Percentiles rank a stretch among this genome's conserved stretches.
Conservation (phyloP, 2,329 filamentous ascomycete genomes). For the Cladosporium velox region DNA sequence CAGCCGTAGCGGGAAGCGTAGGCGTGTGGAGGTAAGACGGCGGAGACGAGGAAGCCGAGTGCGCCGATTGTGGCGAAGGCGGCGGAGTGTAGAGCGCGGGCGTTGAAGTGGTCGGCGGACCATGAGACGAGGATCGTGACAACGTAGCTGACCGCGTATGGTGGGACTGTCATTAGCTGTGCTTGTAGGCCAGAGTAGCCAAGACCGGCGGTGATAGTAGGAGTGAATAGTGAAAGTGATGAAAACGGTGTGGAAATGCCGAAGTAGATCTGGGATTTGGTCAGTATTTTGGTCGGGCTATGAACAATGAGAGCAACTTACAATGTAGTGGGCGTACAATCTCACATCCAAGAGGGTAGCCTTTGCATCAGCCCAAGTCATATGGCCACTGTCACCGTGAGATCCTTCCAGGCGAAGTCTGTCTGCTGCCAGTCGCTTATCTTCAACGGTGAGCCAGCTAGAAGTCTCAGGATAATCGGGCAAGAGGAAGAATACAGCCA, state of each 20-base stretch:
- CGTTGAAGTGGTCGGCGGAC: conserved; percentile 65
- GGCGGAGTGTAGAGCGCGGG: conserved; percentile 56
- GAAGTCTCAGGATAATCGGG: conserved; percentile 56
- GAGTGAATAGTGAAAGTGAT: conserved; percentile 32
- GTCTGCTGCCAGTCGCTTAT: conserved; percentile 46
- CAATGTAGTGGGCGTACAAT: conserved; percentile 54
- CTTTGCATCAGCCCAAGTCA: conserved; percentile 53
- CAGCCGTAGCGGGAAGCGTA: conserved; percentile 68
- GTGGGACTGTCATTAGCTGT: conserved; percentile 39
- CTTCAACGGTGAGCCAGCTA: conserved; percentile 43
- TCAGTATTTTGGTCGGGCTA: background rate
- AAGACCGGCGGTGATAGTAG: conserved; percentile 62
- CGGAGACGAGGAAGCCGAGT: conserved; percentile 63
- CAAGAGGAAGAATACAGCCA: conserved; percentile 56
- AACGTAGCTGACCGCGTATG: conserved; percentile 42
- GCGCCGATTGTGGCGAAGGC: conserved; percentile 54
- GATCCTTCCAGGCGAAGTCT: conserved; percentile 48
- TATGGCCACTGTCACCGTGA: conserved; percentile 43
- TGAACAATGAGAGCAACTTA: conserved; percentile 36
- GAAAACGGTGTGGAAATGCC: conserved; percentile 43
- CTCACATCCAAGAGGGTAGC: conserved; percentile 53
- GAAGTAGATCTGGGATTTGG: conserved; percentile 48
- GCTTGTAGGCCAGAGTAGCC: conserved; percentile 58
- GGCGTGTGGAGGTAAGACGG: conserved; percentile 60
- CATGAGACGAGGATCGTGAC: conserved; percentile 51